phyloP scores from a whole-genome alignment of 345 rosid species.

The Eucalyptus tenuipes region DNA sequence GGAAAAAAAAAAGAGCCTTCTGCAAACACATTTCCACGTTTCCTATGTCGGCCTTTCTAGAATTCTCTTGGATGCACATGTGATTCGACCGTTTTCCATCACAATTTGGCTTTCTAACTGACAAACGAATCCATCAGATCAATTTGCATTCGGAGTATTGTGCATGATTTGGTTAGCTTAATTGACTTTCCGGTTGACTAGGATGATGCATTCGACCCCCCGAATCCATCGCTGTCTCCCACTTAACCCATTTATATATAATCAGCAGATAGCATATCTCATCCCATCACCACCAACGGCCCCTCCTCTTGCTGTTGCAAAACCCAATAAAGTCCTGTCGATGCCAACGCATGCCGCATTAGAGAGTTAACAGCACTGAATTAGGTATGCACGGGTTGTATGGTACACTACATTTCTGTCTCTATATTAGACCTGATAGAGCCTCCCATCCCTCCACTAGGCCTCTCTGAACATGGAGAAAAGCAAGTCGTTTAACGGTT shows the following conservation, averaged over 20 bases:
- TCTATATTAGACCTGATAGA: neutral
- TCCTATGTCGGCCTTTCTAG: neutral
- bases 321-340: neutral
- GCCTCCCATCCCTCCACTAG: neutral
- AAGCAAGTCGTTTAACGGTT: constrained; percentile 39
- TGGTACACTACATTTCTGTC: neutral
- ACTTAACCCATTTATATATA: neutral
- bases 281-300: neutral
- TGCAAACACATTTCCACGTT: neutral
- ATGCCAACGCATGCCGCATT: neutral
- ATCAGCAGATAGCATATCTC: neutral
- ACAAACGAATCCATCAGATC: neutral
- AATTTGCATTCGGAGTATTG: neutral
- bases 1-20: neutral
- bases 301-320: neutral
- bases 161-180: neutral
- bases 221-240: neutral
- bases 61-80: neutral
- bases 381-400: neutral
- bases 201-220: neutral
- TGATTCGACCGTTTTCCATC: neutral
- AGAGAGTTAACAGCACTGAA: neutral
- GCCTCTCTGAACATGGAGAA: constrained; percentile 26
- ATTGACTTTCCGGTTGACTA: neutral
- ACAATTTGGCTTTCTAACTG: neutral